Conservation (phyloP, 1,284 basidiomycete species). For the Sparassis latifolia region DNA sequence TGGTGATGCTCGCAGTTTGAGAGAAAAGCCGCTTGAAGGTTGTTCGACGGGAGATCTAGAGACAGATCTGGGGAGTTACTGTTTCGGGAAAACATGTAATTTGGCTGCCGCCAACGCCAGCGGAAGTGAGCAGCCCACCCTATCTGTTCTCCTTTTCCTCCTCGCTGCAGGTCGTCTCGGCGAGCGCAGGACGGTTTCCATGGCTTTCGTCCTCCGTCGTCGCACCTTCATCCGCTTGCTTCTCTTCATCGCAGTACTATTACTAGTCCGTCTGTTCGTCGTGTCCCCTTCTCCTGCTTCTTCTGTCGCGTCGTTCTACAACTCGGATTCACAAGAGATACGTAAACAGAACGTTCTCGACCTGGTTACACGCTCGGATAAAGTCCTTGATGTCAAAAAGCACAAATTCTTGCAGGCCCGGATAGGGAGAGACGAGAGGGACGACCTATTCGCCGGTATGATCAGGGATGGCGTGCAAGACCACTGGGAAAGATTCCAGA, state of each 20-base stretch:
- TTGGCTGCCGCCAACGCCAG: too few relatives aligned
- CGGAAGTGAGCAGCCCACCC: too few relatives aligned
- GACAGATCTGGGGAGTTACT: too few relatives aligned
- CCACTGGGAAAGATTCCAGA: constrained; percentile 88
- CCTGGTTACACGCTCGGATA: constrained; percentile 76
- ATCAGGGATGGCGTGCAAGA: constrained; percentile 75
- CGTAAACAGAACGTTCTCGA: constrained; percentile 80
- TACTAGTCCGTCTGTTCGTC: constrained; percentile 38
- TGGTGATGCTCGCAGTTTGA: too few relatives aligned
- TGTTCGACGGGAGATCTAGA: too few relatives aligned
- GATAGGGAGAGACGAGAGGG: constrained; percentile 76
- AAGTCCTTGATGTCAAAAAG: constrained; percentile 78
- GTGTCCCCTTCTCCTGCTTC: constrained; percentile 34
- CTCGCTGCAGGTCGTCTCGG: too few relatives aligned
- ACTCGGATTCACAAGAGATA: constrained; percentile 46
- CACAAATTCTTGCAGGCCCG: constrained; percentile 84
- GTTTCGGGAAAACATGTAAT: too few relatives aligned
- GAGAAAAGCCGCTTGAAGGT: too few relatives aligned
- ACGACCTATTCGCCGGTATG: constrained; percentile 73
- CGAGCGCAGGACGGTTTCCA: constrained; percentile 4
- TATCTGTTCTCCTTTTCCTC: too few relatives aligned
- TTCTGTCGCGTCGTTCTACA: constrained; percentile 21
- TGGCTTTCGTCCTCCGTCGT: constrained; percentile 29
- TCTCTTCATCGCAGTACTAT: constrained; percentile 23
- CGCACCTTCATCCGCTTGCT: constrained; percentile 30